phyloP scores from a whole-genome alignment of 179 eudicot species.

The Beta corolliflora region DNA sequence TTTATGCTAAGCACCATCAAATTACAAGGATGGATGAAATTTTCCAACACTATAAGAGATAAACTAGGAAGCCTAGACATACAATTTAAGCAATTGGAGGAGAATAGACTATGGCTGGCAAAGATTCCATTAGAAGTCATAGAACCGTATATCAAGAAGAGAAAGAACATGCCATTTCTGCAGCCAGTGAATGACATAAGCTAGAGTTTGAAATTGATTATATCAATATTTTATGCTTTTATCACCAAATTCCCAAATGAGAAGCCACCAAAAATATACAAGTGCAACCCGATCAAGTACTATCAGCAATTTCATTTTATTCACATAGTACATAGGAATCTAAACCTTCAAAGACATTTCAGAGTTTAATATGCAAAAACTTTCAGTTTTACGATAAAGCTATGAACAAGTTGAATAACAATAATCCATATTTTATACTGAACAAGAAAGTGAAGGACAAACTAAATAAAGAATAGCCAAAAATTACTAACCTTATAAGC shows the following conservation, averaged over 20 bases:
- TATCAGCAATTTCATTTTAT: not conserved
- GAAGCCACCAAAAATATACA: not conserved
- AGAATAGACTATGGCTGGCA: not conserved
- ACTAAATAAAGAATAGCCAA: not conserved
- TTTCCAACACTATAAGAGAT: not conserved
- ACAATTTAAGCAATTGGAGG: not conserved
- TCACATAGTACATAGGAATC: constrained; percentile 18
- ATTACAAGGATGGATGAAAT: not conserved
- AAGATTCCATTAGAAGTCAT: not conserved
- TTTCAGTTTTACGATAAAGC: constrained; percentile 19
- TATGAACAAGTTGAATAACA: constrained; percentile 6
- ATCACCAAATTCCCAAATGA: not conserved
- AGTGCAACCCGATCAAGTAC: not conserved
- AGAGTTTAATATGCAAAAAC: constrained; percentile 12
- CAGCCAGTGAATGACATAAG: not conserved
- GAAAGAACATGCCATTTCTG: not conserved
- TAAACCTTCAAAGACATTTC: constrained; percentile 9
- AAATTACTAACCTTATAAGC: constrained; percentile 21
- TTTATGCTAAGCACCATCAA: not conserved
- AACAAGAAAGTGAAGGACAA: constrained; percentile 16
- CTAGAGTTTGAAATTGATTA: not conserved
- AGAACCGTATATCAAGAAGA: not conserved
- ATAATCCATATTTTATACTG: not conserved
- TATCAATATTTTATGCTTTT: not conserved
- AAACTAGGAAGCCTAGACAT: not conserved